These are phyloP conservation scores for Mycena vitilis DNA, from an alignment of 768 basidiomycete genomes.

Conservation along the genomic window DNA sequence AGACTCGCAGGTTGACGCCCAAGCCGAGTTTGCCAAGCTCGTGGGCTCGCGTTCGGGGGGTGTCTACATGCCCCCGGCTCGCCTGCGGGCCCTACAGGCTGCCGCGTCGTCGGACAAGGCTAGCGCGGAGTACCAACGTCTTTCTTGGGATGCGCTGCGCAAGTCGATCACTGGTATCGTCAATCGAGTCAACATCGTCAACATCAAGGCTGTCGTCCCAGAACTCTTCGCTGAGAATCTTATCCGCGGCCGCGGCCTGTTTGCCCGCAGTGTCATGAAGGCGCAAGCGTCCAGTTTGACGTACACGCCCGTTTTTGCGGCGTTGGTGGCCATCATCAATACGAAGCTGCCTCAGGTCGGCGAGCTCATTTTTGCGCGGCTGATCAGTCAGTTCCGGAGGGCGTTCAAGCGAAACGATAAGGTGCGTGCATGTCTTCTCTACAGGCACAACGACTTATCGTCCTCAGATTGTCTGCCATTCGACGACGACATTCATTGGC, in stretches of 20 bases:
- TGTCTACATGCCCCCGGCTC: slow-evolving; percentile 96
- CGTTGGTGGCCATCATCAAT: slow-evolving; percentile 94
- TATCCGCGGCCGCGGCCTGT: slow-evolving; percentile 91
- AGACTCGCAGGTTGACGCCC: slow-evolving; percentile 66
- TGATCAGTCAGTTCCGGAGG: slow-evolving; percentile 95
- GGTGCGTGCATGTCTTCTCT: slow-evolving; percentile 56
- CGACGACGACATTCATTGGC: slow-evolving; percentile 90
- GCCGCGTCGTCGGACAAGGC: slow-evolving; percentile 86
- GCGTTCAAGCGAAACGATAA: slow-evolving; percentile 98
- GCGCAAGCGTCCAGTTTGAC: slow-evolving; percentile 97
- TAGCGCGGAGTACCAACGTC: slow-evolving; percentile 90
- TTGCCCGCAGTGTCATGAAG: slow-evolving; percentile 96
- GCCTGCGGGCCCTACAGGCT: slow-evolving; percentile 89
- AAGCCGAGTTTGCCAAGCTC: slow-evolving; percentile 92
- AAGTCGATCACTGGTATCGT: slow-evolving; percentile 99
- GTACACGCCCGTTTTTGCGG: slow-evolving; percentile 97
- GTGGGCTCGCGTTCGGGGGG: slow-evolving; percentile 87
- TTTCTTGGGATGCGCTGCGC: slow-evolving; percentile 97
- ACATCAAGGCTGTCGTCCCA: slow-evolving; percentile 94
- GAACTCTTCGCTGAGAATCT: slow-evolving; percentile 95
- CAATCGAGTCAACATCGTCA: slow-evolving; percentile 97
- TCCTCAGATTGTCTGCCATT: slow-evolving; percentile 87
- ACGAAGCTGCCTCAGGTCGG: slow-evolving; percentile 97
- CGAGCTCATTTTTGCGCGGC: slow-evolving; percentile 86
- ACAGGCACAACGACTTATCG: slow-evolving; percentile 3